Evolutionary conservation across 495 filamentous ascomycete genomes (phyloP).

Genomic region (Xylaria castorea): DNA sequence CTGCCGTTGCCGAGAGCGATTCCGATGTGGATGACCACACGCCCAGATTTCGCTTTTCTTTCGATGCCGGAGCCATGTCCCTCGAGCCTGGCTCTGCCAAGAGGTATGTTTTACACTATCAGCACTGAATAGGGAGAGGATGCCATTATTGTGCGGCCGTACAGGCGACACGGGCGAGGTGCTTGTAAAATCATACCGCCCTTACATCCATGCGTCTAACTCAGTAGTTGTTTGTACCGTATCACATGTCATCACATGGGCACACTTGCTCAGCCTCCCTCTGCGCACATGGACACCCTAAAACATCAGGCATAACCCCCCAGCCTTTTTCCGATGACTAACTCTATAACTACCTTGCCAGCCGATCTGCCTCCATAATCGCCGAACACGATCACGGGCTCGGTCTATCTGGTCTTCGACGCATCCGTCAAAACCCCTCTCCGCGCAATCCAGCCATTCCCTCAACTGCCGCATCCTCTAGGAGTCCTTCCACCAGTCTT

Average conservation of each 20-base stretch:
- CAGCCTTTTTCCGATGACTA: conserved; percentile 21
- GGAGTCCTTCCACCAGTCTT: conserved; percentile 65
- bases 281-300: neutral
- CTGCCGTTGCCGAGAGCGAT: conserved; percentile 48
- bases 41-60: conserved; percentile 58
- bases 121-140: neutral
- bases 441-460: conserved; percentile 70
- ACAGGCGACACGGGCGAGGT: neutral
- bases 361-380: conserved; percentile 57
- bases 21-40: conserved; percentile 18
- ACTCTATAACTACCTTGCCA: conserved; percentile 23
- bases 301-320: neutral
- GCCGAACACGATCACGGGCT: conserved; percentile 65
- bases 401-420: conserved; percentile 78
- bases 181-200: neutral
- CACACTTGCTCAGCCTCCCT: conserved; percentile 18
- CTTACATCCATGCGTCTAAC: neutral
- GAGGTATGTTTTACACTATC: conserved; percentile 54
- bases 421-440: conserved; percentile 82
- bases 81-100: conserved; percentile 59
- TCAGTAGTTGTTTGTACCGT: neutral
- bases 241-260: conserved; percentile 9
- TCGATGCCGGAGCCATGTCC: conserved; percentile 57
- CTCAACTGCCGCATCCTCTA: conserved; percentile 60
- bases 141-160: neutral